Evolutionary conservation across 139 green algal species (phyloP).

Genomic region (Gonium pectorale): DNA sequence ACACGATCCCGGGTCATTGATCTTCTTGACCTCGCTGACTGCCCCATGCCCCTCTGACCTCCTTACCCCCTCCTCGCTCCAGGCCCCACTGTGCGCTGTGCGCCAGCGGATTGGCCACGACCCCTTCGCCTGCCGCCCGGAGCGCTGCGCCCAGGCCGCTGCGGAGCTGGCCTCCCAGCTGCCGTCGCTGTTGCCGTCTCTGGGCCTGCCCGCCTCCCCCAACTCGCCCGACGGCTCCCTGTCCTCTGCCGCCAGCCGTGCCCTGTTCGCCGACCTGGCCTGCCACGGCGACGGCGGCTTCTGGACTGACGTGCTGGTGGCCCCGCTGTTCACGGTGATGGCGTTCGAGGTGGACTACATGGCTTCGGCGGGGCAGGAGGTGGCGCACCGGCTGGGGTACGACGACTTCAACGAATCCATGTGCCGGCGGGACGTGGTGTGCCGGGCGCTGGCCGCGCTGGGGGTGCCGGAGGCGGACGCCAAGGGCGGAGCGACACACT

Average conservation of each 20-base stretch:
- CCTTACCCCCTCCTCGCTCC: not conserved
- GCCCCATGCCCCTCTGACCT: not conserved
- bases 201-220: not conserved
- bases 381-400: conserved; percentile 73
- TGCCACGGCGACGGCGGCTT: conserved; percentile 65
- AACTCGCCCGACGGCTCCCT: not conserved
- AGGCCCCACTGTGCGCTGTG: not conserved
- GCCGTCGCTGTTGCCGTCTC: not conserved
- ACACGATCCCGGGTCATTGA: no score
- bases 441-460: conserved; percentile 18
- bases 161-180: not conserved
- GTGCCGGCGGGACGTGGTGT: conserved; percentile 32
- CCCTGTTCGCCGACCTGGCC: conserved; percentile 67
- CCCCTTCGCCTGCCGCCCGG: conserved; percentile 6
- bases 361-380: conserved; percentile 57
- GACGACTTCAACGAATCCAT: conserved; percentile 87
- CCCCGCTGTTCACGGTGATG: conserved; percentile 51
- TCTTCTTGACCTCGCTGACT: not conserved
- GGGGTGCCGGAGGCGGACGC: conserved; percentile 12
- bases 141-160: not conserved
- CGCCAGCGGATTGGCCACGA: not conserved
- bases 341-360: conserved; percentile 35
- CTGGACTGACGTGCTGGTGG: conserved; percentile 64
- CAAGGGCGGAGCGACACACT: not conserved
- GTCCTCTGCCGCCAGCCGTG: not conserved